A percentile compares a stretch with the other conserved stretches of the same genome.
Conservation (phyloP, 1,139 yeast species). For the Kurtzmaniella quercitrusa region DNA sequence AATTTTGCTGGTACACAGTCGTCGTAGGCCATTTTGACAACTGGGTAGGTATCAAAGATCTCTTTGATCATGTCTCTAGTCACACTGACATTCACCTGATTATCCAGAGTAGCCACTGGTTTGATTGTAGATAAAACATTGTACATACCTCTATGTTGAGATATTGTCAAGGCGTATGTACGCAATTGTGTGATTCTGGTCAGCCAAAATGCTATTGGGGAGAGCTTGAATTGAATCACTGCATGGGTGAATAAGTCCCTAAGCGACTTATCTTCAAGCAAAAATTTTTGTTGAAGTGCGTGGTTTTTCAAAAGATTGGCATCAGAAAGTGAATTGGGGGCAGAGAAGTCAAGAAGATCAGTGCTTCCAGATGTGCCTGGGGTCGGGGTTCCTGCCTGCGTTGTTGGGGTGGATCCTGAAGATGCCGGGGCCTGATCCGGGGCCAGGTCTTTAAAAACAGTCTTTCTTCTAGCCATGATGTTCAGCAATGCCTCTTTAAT, state of each 20-base stretch:
- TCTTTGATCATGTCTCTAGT: slow-evolving; percentile 88
- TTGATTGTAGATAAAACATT: slow-evolving; percentile 90
- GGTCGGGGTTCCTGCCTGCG: slow-evolving; percentile 15
- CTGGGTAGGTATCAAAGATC: slow-evolving; percentile 89
- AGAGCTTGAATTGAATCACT: slow-evolving; percentile 73
- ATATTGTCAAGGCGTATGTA: slow-evolving; percentile 77
- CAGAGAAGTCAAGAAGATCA: slow-evolving; percentile 23
- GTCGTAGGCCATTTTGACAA: slow-evolving; percentile 83
- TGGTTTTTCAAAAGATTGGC: slow-evolving; percentile 57
- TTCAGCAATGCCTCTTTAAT: slow-evolving; percentile 69
- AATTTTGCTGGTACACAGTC: slow-evolving; percentile 83
- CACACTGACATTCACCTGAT: slow-evolving; percentile 86
- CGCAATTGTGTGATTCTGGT: slow-evolving; percentile 75
- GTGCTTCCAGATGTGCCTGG: slow-evolving; percentile 13
- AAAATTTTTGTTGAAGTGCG: slow-evolving; percentile 71
- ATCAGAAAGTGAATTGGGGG: slow-evolving; percentile 31
- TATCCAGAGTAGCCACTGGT: slow-evolving; percentile 87
- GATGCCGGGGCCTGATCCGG: slow-evolving; percentile 14
- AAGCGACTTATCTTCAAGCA: slow-evolving; percentile 66
- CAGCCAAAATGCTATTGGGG: slow-evolving; percentile 85
- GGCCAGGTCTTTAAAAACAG: slow-evolving; percentile 16
- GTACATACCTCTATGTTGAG: slow-evolving; percentile 90
- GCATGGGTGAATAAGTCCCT: slow-evolving; percentile 82
- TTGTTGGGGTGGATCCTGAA: slow-evolving; percentile 4
- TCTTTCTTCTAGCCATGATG: slow-evolving; percentile 60